Evolutionary conservation across 2,329 filamentous ascomycete species (phyloP), one percentile per base, ranked within the genome.

Genomic region (Neonectria coccinea): DNA sequence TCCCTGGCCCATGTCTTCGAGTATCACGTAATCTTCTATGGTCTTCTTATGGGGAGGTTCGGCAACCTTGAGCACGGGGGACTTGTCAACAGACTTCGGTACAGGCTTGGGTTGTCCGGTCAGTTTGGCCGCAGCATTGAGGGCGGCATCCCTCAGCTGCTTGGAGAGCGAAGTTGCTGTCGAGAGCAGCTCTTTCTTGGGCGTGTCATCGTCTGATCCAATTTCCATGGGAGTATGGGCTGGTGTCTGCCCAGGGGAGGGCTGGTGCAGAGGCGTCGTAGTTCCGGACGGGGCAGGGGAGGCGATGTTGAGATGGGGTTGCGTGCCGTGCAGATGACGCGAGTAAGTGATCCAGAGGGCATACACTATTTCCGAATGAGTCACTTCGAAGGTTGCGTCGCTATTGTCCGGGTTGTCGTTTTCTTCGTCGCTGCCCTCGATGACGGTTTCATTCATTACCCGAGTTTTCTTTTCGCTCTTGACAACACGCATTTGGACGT

Each of bases 291-390:
- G 79, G 20, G 89, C 76, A 5, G 89, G 87, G 25, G 90, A 89
- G 41, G 89, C 83, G 20, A 86, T 83, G n/a, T 87, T 85, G 51
- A 90, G 78, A 60, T 79, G 80, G 56, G 85, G 83, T 65, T 89
- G 89, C 41, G 89, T 86, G 16, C 92, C 91, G 77, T 99, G 96
- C 12, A 98, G 85, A 74, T 97, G 93, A 67, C 94, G 88, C 18
- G 95, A 98, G 77, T 98, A 99, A 1, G 95, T 98, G 70, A 99
- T 91, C 96, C 96, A 99, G 31, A 99, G 82, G 11, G 96, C 96
- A 81, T 94, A 98, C 0, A 98, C 94, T 67, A 97, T 87, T 77
- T 97, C 94, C 16, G 90, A 88, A 66, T 86, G 83, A 4, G 81
- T 75, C 33, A 83, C 79, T 11, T 85, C 78, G n/a, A 86, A 84